Percentiles rank a stretch among this genome's conserved stretches.
Conservation (phyloP, 2,329 filamentous ascomycete genomes). For the Macrophomina tecta region DNA sequence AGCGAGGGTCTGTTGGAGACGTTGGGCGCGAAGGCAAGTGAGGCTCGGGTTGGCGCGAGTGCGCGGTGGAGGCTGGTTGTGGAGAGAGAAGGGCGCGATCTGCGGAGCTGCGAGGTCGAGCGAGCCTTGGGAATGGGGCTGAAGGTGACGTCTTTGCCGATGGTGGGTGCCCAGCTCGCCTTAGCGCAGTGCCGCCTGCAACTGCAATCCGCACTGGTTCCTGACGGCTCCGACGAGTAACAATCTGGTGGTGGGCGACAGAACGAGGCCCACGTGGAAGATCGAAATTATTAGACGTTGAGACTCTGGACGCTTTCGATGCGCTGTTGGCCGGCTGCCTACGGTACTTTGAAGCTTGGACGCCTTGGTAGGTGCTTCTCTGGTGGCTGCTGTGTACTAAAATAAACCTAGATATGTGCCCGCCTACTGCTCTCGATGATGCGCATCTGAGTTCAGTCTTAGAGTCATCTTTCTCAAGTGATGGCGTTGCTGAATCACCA, state of each 20-base stretch:
- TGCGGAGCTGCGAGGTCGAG: slow-evolving; percentile 24
- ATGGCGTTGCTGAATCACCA: no score
- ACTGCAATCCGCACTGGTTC: slow-evolving; percentile 1
- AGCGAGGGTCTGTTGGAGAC: neutral
- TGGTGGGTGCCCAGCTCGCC: slow-evolving; percentile 15
- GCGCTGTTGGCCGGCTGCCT: neutral
- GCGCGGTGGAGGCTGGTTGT: slow-evolving; percentile 22
- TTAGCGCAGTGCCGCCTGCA: slow-evolving; percentile 9
- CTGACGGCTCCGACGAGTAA: neutral
- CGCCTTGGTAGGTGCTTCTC: slow-evolving; percentile 14
- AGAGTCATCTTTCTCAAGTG: no score
- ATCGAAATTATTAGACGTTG: neutral
- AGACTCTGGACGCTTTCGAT: neutral
- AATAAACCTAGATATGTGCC: neutral
- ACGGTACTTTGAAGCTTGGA: slow-evolving; percentile 15
- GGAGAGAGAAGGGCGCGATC: slow-evolving; percentile 16
- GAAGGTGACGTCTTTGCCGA: slow-evolving; percentile 26
- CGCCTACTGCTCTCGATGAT: no score
- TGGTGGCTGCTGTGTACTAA: neutral
- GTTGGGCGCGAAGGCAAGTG: neutral
- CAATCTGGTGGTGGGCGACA: neutral
- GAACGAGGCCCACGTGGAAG: neutral
- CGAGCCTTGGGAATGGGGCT: slow-evolving; percentile 27
- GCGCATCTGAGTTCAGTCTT: no score
- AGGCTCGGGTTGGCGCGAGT: slow-evolving; percentile 10